Percentiles rank a stretch among this genome's conserved stretches.
These are phyloP conservation scores for Leishmania lainsoni DNA, from an alignment of 208 protist genomes.

Conservation along the genomic window DNA sequence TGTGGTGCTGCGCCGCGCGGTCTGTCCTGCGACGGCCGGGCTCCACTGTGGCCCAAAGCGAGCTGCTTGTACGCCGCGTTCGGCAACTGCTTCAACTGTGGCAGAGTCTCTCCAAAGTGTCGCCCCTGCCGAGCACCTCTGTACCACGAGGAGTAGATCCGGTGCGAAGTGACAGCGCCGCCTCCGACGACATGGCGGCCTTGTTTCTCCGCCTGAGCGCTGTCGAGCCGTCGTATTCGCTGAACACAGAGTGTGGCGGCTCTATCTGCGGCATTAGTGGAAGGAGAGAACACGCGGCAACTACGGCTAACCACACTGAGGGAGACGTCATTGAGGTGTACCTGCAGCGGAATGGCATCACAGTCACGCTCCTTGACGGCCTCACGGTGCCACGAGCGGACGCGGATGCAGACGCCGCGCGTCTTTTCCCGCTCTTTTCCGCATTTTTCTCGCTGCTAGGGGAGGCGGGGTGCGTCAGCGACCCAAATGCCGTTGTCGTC, in stretches of 20 bases:
- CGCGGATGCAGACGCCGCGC: conserved; percentile 19
- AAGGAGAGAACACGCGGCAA: neutral
- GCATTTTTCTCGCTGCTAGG: conserved; percentile 19
- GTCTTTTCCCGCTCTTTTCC: conserved; percentile 18
- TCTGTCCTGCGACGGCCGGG: conserved; percentile 4
- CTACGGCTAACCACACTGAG: neutral
- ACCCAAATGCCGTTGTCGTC: conserved; percentile 7
- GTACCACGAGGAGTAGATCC: neutral
- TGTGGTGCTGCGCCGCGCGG: conserved; percentile 32
- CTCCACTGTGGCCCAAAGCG: neutral
- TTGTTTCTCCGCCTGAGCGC: conserved; percentile 27
- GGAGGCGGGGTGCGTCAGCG: conserved; percentile 9
- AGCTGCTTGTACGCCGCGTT: conserved; percentile 20
- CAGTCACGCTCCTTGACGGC: conserved; percentile 21
- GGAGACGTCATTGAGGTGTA: conserved; percentile 35
- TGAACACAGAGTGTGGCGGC: no score
- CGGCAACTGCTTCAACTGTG: conserved; percentile 38
- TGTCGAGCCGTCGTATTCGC: conserved; percentile 17
- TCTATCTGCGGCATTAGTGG: neutral
- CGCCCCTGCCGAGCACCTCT: neutral
- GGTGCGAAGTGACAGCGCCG: neutral
- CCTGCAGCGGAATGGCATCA: conserved; percentile 34
- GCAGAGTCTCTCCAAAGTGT: conserved; percentile 10
- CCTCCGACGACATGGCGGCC: conserved; percentile 1
- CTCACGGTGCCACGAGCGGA: conserved; percentile 26